phyloP scores from a whole-genome alignment of 495 filamentous ascomycete species.

The Xylaria nigripes region DNA sequence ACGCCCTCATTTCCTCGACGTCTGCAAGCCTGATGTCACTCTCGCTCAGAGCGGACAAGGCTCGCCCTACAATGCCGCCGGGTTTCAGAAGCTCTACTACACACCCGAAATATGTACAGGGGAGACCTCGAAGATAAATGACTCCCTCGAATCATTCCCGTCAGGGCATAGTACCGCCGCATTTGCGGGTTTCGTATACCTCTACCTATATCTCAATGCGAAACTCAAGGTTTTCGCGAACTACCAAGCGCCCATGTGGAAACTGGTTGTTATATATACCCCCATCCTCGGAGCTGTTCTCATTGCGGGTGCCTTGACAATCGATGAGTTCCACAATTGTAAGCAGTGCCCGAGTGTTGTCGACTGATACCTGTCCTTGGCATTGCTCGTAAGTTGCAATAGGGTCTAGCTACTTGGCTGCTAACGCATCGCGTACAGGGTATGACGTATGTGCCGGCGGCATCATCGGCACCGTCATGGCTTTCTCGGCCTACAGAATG shows the following conservation, averaged over 20 bases:
- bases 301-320: conserved; percentile 51
- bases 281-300: conserved; percentile 51
- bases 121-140: conserved; percentile 36
- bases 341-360: neutral
- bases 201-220: conserved; percentile 57
- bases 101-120: conserved; percentile 42
- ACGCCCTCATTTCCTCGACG: conserved; percentile 49
- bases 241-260: conserved; percentile 58
- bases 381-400: neutral
- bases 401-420: neutral
- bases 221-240: conserved; percentile 55
- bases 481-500: conserved; percentile 50
- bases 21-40: conserved; percentile 46
- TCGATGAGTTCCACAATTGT: conserved; percentile 55
- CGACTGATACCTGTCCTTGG: neutral
- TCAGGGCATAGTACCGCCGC: conserved; percentile 51
- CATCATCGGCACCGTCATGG: conserved; percentile 49
- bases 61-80: conserved; percentile 31
- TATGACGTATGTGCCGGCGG: conserved; percentile 52
- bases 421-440: no score
- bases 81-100: conserved; percentile 41
- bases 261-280: conserved; percentile 47
- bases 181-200: conserved; percentile 49
- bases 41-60: conserved; percentile 26
- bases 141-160: conserved; percentile 51